Evolutionary conservation across 306 rosid genomes (phyloP).

Genomic region (Vigna reflexopilosa): DNA sequence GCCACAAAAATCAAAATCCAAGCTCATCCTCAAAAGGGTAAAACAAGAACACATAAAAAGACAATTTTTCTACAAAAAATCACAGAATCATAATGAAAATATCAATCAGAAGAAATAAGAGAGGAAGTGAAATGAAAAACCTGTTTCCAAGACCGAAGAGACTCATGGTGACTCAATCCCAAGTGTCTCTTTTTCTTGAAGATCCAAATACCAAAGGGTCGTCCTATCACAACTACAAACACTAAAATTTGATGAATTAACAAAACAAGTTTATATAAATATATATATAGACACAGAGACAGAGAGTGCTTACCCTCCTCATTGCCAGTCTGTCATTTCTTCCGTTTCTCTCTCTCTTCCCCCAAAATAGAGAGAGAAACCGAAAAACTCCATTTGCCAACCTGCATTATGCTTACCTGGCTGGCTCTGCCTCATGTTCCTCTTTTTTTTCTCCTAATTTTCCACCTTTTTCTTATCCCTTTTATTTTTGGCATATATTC

Average conservation of each 20-base stretch:
- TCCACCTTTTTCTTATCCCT: neutral
- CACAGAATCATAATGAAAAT: neutral
- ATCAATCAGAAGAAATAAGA: neutral
- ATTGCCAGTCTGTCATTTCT: slow-evolving; percentile 71
- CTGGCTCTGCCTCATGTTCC: slow-evolving; percentile 37
- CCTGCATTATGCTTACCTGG: slow-evolving; percentile 57
- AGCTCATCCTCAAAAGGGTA: slow-evolving; percentile 27
- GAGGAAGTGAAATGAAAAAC: slow-evolving; percentile 36
- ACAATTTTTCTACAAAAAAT: neutral
- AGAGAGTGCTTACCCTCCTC: slow-evolving; percentile 37
- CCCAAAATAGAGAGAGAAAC: slow-evolving; percentile 31
- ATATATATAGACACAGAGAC: slow-evolving; percentile 11
- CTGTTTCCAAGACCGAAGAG: slow-evolving; percentile 98
- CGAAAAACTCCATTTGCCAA: slow-evolving; percentile 54
- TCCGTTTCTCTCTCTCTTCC: slow-evolving; percentile 46
- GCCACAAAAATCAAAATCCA: slow-evolving; percentile 18
- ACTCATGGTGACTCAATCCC: slow-evolving; percentile 67
- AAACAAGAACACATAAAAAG: slow-evolving; percentile 1
- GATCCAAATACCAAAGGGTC: slow-evolving; percentile 51
- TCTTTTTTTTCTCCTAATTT: neutral
- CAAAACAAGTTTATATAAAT: slow-evolving; percentile 12
- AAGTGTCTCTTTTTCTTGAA: slow-evolving; percentile 54
- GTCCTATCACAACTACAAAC: slow-evolving; percentile 40
- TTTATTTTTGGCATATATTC: neutral
- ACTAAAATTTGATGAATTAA: slow-evolving; percentile 29